These are phyloP conservation scores for Garcia nutans DNA, from an alignment of 345 rosid genomes.

Conservation along the genomic window DNA sequence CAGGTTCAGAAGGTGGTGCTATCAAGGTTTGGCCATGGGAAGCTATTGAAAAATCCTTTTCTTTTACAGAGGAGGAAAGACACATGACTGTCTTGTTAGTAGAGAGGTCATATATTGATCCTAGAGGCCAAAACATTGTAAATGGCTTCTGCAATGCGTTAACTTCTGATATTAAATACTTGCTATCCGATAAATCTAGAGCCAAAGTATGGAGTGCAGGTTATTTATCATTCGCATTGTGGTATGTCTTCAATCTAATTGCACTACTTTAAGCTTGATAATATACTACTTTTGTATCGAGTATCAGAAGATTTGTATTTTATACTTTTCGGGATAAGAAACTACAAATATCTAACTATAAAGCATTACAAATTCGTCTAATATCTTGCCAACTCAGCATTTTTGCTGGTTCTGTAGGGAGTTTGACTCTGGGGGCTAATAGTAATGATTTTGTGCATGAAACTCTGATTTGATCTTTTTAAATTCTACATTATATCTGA, in stretches of 20 bases:
- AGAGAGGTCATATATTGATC: constrained; percentile 93
- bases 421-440: not conserved
- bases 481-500: no score
- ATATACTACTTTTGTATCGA: not conserved
- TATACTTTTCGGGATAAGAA: not conserved
- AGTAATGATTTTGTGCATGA: not conserved
- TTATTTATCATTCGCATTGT: constrained; percentile 67
- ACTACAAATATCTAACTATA: not conserved
- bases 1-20: constrained; percentile 81
- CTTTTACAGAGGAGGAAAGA: constrained; percentile 71
- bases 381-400: not conserved
- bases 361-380: not conserved
- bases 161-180: constrained; percentile 59
- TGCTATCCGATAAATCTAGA: constrained; percentile 67
- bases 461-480: not conserved
- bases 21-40: constrained; percentile 97
- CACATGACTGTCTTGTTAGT: constrained; percentile 88
- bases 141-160: constrained; percentile 58
- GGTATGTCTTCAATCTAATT: constrained; percentile 46
- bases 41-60: constrained; percentile 77
- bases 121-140: constrained; percentile 71
- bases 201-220: constrained; percentile 89
- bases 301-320: not conserved
- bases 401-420: not conserved
- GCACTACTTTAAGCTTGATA: constrained; percentile 3